Evolutionary conservation across 768 basidiomycete species (phyloP), one percentile per base, ranked within the genome.

Genomic region (Boletales sp.): DNA sequence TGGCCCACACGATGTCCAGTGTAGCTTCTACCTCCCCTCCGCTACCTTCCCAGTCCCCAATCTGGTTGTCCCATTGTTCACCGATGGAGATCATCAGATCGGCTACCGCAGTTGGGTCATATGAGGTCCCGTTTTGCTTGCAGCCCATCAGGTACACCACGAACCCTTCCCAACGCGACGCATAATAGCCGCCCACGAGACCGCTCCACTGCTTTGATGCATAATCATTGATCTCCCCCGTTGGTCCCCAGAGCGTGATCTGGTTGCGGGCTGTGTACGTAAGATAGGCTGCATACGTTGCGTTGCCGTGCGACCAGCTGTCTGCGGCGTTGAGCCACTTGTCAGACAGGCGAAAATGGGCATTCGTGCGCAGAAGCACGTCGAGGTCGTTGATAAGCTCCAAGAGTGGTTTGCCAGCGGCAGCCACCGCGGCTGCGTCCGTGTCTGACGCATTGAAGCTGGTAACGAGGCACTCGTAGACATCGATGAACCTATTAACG

Each of bases 181-280:
- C 50, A 56, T 74, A 74, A 57, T 74, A 74, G 5, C 56, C 59
- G 9, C 63, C 59, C 33, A 74, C 66, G 43, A 74, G 65, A 4
- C 72, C 71, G 1, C 64, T 69, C 73, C 72, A 73, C 54, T 70
- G 69, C 48, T 74, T 74, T n/a, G 72, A 72, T 21, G 72, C 73
- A 44, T 74, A 74, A 51, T 73, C 73, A 46, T 69, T 65, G 64
- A 70, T 72, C 60, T 74, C 56, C 13, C 73, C 71, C 17, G 60
- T 62, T 3, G 71, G 71, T 17, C 72, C 73, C 72, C 73, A 74
- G 18, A 74, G 70, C 25, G 72, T 74, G 54, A 74, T 64, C 57
- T 74, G 73, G 53, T 74, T 74, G n/a, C 72, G 60, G 18, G 73
- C 71, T 44, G 67, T 62, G 48, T 71, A 72, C 53, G 69, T 72